Conservation (phyloP, 2,329 filamentous ascomycete species). For the Tolypocladium endophyticum region DNA sequence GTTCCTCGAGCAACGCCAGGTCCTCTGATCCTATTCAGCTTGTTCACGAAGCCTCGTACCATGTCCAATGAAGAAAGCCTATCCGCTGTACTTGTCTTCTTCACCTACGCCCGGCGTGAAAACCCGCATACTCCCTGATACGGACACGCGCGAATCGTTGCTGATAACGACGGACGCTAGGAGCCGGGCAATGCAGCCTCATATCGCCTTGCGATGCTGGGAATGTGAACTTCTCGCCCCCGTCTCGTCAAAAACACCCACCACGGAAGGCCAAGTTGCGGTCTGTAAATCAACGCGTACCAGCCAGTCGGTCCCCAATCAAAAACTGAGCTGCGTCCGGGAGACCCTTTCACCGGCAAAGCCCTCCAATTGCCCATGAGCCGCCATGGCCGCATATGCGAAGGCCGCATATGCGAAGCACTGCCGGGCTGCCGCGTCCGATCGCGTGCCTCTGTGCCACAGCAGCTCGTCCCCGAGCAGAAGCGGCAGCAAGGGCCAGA, state of each 20-base stretch:
- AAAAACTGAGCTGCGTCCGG: neutral
- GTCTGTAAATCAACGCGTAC: neutral
- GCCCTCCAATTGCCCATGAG: neutral
- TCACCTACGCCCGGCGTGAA: neutral
- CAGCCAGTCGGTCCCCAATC: neutral
- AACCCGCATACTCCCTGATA: neutral
- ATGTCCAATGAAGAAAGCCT: neutral
- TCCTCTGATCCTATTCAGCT: neutral
- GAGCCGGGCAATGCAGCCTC: neutral
- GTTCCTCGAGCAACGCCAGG: neutral
- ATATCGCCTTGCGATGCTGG: neutral
- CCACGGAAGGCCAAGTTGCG: neutral
- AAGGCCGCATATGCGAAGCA: neutral
- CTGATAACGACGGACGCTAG: neutral
- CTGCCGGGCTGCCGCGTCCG: neutral
- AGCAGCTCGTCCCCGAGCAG: neutral
- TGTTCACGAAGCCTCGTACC: neutral
- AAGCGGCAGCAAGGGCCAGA: neutral
- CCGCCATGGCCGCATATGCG: neutral
- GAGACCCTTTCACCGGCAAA: neutral
- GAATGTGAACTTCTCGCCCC: neutral
- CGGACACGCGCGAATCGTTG: neutral
- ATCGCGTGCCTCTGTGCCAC: neutral
- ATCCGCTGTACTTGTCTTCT: neutral
- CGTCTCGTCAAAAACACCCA: neutral